Conservation (phyloP, 1,284 basidiomycete genomes). For the Trametes pubescens region DNA sequence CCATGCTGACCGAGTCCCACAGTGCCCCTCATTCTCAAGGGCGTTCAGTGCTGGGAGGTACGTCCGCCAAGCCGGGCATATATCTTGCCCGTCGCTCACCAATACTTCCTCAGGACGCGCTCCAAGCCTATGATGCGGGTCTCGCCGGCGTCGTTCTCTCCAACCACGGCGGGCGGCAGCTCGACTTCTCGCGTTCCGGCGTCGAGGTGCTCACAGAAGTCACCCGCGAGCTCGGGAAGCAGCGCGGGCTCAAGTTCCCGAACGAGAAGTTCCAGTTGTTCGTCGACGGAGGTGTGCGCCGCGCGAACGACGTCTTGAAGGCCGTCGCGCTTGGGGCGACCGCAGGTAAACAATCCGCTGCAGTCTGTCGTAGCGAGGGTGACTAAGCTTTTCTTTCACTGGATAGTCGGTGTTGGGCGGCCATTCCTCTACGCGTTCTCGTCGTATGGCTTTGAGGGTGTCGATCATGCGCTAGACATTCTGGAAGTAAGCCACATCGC, state of each 20-base stretch:
- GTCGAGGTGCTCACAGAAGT: conserved; percentile 92
- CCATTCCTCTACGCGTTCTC: conserved; percentile 93
- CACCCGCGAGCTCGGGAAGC: conserved; percentile 75
- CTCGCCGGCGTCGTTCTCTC: conserved; percentile 88
- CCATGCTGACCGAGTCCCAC: neutral
- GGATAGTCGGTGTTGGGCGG: conserved; percentile 70
- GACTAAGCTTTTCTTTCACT: neutral
- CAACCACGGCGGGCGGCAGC: conserved; percentile 93
- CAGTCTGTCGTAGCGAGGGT: neutral
- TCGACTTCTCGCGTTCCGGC: conserved; percentile 92
- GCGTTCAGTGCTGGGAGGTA: conserved; percentile 92
- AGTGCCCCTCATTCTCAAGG: conserved; percentile 95
- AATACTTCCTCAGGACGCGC: conserved; percentile 67
- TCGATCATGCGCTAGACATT: conserved; percentile 81
- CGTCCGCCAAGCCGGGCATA: conserved; percentile 23
- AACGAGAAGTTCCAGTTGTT: conserved; percentile 85
- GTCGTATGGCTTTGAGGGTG: conserved; percentile 85
- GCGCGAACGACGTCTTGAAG: conserved; percentile 92
- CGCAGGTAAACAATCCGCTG: conserved; percentile 52
- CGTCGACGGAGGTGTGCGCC: conserved; percentile 91
- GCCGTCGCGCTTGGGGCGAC: conserved; percentile 92
- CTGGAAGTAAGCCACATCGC: conserved; percentile 62
- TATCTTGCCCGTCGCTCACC: neutral
- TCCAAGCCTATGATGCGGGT: conserved; percentile 87
- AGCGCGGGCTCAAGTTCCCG: conserved; percentile 66